Evolutionary conservation across 2,329 filamentous ascomycete genomes (phyloP).

Genomic region (Hymenoscyphus salicellus): DNA sequence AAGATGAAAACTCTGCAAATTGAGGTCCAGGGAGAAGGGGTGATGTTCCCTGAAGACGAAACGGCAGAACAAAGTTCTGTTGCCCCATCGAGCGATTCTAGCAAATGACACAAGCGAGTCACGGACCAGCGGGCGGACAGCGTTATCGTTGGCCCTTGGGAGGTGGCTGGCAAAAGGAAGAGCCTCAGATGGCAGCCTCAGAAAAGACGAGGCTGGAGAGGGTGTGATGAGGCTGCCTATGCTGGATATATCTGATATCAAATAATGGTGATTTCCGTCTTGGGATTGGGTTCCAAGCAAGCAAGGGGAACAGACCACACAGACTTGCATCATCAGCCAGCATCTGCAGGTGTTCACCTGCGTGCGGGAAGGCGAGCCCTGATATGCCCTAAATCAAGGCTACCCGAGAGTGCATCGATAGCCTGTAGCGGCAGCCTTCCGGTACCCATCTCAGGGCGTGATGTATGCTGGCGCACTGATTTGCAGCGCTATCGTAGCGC

Average conservation of each 20-base stretch:
- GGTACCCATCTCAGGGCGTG: background rate
- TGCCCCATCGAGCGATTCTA: conserved; percentile 8
- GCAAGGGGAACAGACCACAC: background rate
- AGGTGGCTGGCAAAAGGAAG: background rate
- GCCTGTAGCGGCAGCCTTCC: background rate
- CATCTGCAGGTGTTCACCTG: background rate
- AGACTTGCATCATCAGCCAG: background rate
- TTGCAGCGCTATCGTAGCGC: background rate
- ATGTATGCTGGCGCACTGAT: background rate
- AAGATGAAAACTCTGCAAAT: conserved; percentile 29
- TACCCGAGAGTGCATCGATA: background rate
- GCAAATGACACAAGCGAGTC: background rate
- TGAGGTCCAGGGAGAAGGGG: conserved; percentile 18
- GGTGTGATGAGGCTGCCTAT: background rate
- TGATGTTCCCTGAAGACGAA: conserved; percentile 8
- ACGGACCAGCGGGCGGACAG: conserved; percentile 5
- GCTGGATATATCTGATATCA: background rate
- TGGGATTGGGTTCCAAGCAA: background rate
- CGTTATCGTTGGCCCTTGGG: background rate
- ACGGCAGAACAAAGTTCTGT: conserved; percentile 17
- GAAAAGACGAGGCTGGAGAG: conserved; percentile 1
- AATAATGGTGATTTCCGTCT: background rate
- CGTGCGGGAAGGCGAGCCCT: background rate
- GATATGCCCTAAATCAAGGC: conserved; percentile 4
- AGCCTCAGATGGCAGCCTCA: background rate